Base-by-base conservation (phyloP, 345 rosid species). In the Draba incana region DNA sequence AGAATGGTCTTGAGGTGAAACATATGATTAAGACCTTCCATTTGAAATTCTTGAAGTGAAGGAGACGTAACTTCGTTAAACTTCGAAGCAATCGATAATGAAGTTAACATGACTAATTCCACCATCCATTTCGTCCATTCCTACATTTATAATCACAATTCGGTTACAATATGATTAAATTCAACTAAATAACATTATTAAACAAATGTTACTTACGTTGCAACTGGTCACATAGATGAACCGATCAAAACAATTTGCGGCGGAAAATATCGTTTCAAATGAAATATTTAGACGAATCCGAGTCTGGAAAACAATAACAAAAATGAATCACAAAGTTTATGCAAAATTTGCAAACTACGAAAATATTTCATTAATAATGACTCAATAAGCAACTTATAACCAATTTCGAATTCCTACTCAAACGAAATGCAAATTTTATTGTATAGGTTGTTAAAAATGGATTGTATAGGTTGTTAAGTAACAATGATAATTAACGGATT, bases 51-150 rank as follows among this genome's bases (percentile, higher is more conserved):
- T n/a, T 80, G 63, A 46, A 88, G 68, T 10, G 82, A 75, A 44
- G 81, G 84, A 15, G 71, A 28, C 15, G 60, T 65, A 31, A 80
- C 82, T 51, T 89, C 97, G 3, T 20, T 81, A 53, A 86, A 88
- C 73, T 92, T 92, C 14, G 86, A 68, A 0, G 97, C 88, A 6
- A 89, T 77, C 0, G 88, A 88, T 65, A 92, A 74, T 67, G 95
- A 86, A 12, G 96, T 82, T 3, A 89, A 48, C 1, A 80, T 70
- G 2, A 86, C 48, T 50, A 89, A 64, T 54, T 92, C 90, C 51
- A 84, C 78, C 92, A 88, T 88, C 92, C 95, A 88, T 10, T 71
- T 57, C 7, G 80, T 78, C 95, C 92, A 86, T 66, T 50, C 86
- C 98, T 89, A 71, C 14, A 31, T 45, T 59, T 1, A 2, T 14